These are phyloP conservation scores for Xylaria venustula DNA, from an alignment of 495 filamentous ascomycete genomes.

Conservation along the genomic window DNA sequence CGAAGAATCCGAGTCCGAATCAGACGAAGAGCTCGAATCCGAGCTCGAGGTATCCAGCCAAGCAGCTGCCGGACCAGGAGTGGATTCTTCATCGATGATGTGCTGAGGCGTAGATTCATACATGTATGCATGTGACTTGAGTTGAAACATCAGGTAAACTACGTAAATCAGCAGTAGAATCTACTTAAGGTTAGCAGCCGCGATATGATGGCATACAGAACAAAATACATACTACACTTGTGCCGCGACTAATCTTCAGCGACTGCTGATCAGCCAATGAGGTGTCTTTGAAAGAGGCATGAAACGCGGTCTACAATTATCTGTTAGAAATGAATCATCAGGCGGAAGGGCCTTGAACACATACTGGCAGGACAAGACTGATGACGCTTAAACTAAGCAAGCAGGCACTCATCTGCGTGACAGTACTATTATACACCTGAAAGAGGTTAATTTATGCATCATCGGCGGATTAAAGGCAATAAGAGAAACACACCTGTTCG, in stretches of 20 bases:
- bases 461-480: neutral
- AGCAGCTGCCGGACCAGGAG: constrained; percentile 78
- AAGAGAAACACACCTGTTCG: constrained; percentile 65
- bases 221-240: constrained; percentile 67
- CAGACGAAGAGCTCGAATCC: constrained; percentile 57
- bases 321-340: neutral
- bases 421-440: constrained; percentile 88
- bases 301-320: constrained; percentile 69
- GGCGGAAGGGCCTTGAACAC: constrained; percentile 5
- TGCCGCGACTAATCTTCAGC: constrained; percentile 82
- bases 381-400: constrained; percentile 85
- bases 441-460: constrained; percentile 20
- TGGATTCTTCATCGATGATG: constrained; percentile 83
- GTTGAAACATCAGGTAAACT: constrained; percentile 84
- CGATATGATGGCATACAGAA: neutral
- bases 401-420: constrained; percentile 94
- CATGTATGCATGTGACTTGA: constrained; percentile 88
- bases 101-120: constrained; percentile 87
- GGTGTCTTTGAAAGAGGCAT: constrained; percentile 74
- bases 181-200: constrained; percentile 29
- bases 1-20: constrained; percentile 65
- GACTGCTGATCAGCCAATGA: constrained; percentile 63
- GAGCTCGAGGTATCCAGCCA: constrained; percentile 73
- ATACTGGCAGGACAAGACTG: constrained; percentile 57
- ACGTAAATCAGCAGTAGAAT: constrained; percentile 81